Evolutionary conservation across 2,329 filamentous ascomycete species (phyloP).

Genomic region (Geosmithia putterillii): DNA sequence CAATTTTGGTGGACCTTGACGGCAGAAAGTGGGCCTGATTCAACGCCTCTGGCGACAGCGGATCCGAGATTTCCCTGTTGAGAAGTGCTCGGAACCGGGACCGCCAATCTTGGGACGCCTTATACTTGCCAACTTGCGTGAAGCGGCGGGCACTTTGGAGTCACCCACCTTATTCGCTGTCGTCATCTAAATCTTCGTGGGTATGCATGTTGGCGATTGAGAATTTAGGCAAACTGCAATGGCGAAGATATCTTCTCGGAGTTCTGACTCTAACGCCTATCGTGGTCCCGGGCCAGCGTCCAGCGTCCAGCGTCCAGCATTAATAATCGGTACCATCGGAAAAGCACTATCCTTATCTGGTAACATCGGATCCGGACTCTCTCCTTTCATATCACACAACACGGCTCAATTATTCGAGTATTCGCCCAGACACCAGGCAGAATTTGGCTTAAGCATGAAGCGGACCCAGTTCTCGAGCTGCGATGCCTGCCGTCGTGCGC

Average conservation of each 20-base stretch:
- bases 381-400: neutral
- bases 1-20: neutral
- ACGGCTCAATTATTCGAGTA: too few species aligned
- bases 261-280: too few species aligned
- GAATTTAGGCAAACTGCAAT: too few species aligned
- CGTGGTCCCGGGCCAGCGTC: too few species aligned
- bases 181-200: too few species aligned
- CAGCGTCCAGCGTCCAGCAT: too few species aligned
- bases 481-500: slow-evolving; percentile 16
- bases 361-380: neutral
- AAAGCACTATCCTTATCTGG: neutral
- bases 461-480: slow-evolving; percentile 18
- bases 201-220: too few species aligned
- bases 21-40: neutral
- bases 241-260: too few species aligned
- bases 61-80: neutral
- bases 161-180: too few species aligned
- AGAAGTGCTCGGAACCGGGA: neutral
- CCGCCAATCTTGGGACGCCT: neutral
- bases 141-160: too few species aligned
- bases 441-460: slow-evolving; percentile 2
- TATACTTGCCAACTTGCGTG: too few species aligned
- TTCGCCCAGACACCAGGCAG: neutral
- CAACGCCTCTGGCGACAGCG: neutral
- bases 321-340: neutral